phyloP scores from a whole-genome alignment of 768 basidiomycete genomes.

The Rhodosporidiobolus odoratus region DNA sequence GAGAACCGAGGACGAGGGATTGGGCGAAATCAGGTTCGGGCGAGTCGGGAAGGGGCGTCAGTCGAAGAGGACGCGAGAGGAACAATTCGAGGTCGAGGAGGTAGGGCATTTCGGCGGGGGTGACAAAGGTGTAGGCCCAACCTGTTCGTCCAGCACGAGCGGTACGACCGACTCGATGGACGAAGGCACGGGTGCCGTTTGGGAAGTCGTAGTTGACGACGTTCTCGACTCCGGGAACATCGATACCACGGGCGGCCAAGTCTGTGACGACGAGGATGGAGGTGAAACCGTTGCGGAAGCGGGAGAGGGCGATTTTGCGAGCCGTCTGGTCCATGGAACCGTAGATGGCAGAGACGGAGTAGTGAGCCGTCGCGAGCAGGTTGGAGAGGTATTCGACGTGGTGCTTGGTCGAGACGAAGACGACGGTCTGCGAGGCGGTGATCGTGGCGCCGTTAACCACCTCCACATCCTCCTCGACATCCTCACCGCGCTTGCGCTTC shows the following conservation, averaged over 20 bases:
- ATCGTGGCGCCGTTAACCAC: constrained; percentile 47
- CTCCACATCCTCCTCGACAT: constrained; percentile 27
- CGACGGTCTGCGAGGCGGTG: constrained; percentile 80
- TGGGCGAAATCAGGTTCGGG: constrained; percentile 33
- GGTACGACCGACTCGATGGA: constrained; percentile 94
- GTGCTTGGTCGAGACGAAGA: constrained; percentile 95
- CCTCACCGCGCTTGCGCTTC: constrained; percentile 53
- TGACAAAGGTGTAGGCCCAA: constrained; percentile 94
- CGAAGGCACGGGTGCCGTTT: constrained; percentile 82
- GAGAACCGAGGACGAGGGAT: constrained; percentile 67
- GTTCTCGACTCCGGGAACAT: constrained; percentile 91
- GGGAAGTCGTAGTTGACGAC: constrained; percentile 99
- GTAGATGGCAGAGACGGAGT: constrained; percentile 87
- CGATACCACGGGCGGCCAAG: constrained; percentile 95
- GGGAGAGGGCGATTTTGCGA: constrained; percentile 80
- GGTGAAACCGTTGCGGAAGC: constrained; percentile 73
- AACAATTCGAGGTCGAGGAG: constrained; percentile 90
- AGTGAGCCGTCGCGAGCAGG: constrained; percentile 72
- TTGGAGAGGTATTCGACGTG: constrained; percentile 90
- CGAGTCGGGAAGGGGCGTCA: constrained; percentile 17
- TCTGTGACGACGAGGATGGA: constrained; percentile 92
- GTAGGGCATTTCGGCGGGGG: constrained; percentile 73
- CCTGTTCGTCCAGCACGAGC: constrained; percentile 91
- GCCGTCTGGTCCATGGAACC: constrained; percentile 90
- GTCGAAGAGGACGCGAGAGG: constrained; percentile 65